A percentile compares a stretch with the other conserved stretches of the same genome.
These are phyloP conservation scores for Trypanosoma theileri DNA, from an alignment of 208 protist species.

Conservation along the genomic window DNA sequence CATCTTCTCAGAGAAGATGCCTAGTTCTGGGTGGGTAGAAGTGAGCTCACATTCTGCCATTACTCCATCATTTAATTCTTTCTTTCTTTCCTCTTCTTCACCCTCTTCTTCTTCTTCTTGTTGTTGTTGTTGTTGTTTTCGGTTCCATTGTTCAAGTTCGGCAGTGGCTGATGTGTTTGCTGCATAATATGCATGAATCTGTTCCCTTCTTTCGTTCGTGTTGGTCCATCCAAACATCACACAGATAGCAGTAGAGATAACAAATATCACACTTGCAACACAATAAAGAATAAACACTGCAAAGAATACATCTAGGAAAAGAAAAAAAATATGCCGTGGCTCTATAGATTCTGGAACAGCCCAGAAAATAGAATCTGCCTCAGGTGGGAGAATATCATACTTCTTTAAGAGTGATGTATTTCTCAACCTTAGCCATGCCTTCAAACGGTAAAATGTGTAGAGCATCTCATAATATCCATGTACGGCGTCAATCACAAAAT, in stretches of 20 bases:
- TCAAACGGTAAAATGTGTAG: slow-evolving; percentile 38
- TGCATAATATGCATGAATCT: slow-evolving; percentile 39
- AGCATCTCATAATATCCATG: slow-evolving; percentile 72
- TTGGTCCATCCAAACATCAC: slow-evolving; percentile 37
- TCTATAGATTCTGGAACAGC: slow-evolving; percentile 44
- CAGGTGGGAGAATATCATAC: slow-evolving; percentile 34
- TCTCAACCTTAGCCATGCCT: slow-evolving; percentile 24
- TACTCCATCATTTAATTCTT: neutral
- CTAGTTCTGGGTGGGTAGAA: neutral
- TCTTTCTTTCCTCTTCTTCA: neutral
- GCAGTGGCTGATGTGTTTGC: slow-evolving; percentile 26
- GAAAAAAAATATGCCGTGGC: slow-evolving; percentile 35
- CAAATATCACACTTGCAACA: slow-evolving; percentile 39
- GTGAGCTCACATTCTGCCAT: neutral
- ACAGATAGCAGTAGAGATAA: slow-evolving; percentile 26
- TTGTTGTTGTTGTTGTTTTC: neutral
- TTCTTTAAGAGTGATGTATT: slow-evolving; percentile 33
- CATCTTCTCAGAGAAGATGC: neutral
- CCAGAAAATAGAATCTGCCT: slow-evolving; percentile 58
- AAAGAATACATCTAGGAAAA: slow-evolving; percentile 24
- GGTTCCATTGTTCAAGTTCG: slow-evolving; percentile 14
- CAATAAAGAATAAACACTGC: slow-evolving; percentile 36
- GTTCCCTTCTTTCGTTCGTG: slow-evolving; percentile 22
- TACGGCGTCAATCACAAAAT: slow-evolving; percentile 49
- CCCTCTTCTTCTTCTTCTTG: neutral